Evolutionary conservation across 2,329 filamentous ascomycete species (phyloP).

Genomic region (Blastomyces percursus): DNA sequence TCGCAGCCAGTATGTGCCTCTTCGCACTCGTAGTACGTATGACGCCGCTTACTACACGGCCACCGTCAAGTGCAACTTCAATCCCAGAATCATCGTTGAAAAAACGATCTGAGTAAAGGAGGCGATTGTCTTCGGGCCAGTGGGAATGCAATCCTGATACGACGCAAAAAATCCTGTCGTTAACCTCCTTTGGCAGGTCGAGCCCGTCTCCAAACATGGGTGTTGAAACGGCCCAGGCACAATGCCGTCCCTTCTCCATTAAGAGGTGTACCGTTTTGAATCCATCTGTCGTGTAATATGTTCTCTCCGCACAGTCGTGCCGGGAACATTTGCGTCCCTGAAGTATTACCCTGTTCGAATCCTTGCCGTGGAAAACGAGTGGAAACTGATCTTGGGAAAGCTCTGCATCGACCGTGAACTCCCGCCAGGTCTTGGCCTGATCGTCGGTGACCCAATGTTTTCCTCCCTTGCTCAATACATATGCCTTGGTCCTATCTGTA

Average conservation of each 20-base stretch:
- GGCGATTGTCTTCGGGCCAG: conserved; percentile 60
- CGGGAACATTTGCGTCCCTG: conserved; percentile 60
- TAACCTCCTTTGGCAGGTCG: conserved; percentile 54
- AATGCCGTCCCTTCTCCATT: conserved; percentile 59
- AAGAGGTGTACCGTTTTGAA: conserved; percentile 61
- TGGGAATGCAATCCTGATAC: conserved; percentile 60
- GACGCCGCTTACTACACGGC: conserved; percentile 65
- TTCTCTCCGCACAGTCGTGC: conserved; percentile 51
- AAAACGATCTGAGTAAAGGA: conserved; percentile 73
- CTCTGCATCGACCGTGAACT: conserved; percentile 53
- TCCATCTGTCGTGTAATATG: conserved; percentile 71
- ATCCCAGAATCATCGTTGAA: conserved; percentile 50
- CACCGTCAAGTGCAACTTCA: conserved; percentile 66
- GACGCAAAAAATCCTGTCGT: conserved; percentile 68
- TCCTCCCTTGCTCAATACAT: conserved; percentile 58
- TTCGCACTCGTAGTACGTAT: conserved; percentile 75
- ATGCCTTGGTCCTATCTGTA: conserved; percentile 66
- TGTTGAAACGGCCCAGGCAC: conserved; percentile 76
- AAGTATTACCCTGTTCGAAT: conserved; percentile 78
- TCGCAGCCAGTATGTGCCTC: conserved; percentile 74
- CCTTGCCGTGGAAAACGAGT: conserved; percentile 69
- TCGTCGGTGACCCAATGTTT: conserved; percentile 77
- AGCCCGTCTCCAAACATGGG: conserved; percentile 48
- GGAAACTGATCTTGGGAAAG: conserved; percentile 27
- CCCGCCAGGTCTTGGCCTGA: conserved; percentile 67